Evolutionary conservation across 129 eudicot genomes (phyloP), one percentile per base, ranked within the genome.

Genomic region (Sambucus nigra): DNA sequence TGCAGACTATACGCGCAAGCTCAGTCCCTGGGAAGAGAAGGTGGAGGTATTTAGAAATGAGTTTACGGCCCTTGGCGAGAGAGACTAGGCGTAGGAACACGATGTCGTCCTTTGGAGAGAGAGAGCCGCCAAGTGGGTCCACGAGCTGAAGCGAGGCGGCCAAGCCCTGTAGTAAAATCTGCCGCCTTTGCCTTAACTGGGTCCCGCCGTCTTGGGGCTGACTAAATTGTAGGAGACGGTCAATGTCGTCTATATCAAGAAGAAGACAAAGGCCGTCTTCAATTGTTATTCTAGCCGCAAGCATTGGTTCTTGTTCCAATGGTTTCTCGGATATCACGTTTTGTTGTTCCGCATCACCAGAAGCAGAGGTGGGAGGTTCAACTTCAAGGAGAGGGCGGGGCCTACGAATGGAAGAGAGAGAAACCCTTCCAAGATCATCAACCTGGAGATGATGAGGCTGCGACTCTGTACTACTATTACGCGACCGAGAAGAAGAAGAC

Each of bases 121-220:
- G 28, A 32, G 82, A 83, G 19, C 68, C 81, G 2, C 96, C 96
- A 25, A 92, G 75, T 2, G 99, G 99, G 48, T 92, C 99, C 47
- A 73, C 94, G 10, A 92, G 94, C 82, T 92, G 96, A 66, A 92
- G 88, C 21, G 99, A 82, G 0, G 99, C 63, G 7, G 96, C 94
- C 61, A 92, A 68, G 22, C 94, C 99, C 70, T 92, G 87, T 35
- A 92, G 62, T 5, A 84, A 76, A 39, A 81, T 64, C 57, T 80
- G 82, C 59, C 93, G 82, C 70, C 70, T 80, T 60, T 73, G 82
- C 42, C 81, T 75, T 23, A 86, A 79, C 57, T 76, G 80, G 62
- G 69, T 55, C 39, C 93, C 95, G 5, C 94, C 94, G 69, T 84
- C 97, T 60, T 74, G 93, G 27, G 86, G 83, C 35, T 82, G 88